A percentile compares a stretch with the other conserved stretches of the same genome.
These are phyloP conservation scores for Tricholoma saponaceum DNA, from an alignment of 768 basidiomycete species.

Conservation along the genomic window DNA sequence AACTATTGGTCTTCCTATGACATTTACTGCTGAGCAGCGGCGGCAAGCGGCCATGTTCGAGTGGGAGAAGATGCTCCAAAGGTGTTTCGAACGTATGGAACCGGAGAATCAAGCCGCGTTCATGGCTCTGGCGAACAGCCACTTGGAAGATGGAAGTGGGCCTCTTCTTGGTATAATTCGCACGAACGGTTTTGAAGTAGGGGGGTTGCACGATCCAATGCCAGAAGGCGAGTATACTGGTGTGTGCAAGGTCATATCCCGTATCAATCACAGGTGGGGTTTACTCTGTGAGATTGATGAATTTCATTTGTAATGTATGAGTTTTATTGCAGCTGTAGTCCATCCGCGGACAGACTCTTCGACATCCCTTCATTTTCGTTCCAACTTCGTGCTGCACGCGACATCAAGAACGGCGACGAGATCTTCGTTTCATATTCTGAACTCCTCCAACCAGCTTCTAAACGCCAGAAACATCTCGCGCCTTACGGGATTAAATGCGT, in stretches of 20 bases:
- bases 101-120: constrained; percentile 22
- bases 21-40: constrained; percentile 3
- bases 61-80: constrained; percentile 20
- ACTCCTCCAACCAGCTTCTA: constrained; percentile 13
- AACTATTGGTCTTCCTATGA: constrained; percentile 4
- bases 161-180: constrained; percentile 28
- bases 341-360: constrained; percentile 23
- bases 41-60: constrained; percentile 7
- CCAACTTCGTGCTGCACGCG: constrained; percentile 19
- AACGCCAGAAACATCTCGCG: constrained; percentile 21
- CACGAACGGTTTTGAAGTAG: constrained; percentile 28
- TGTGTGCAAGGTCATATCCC: constrained; percentile 26
- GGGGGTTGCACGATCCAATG: constrained; percentile 16
- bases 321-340: constrained; percentile 21
- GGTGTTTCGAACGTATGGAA: constrained; percentile 20
- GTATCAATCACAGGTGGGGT: constrained; percentile 33
- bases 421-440: constrained; percentile 25
- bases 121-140: constrained; percentile 27
- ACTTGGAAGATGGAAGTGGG: constrained; percentile 28
- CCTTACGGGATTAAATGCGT: constrained; percentile 25
- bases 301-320: neutral
- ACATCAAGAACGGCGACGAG: constrained; percentile 28
- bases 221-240: constrained; percentile 19
- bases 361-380: constrained; percentile 27
- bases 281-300: neutral